Conservation (phyloP, 305 asterid genomes). For the Vinca major region DNA sequence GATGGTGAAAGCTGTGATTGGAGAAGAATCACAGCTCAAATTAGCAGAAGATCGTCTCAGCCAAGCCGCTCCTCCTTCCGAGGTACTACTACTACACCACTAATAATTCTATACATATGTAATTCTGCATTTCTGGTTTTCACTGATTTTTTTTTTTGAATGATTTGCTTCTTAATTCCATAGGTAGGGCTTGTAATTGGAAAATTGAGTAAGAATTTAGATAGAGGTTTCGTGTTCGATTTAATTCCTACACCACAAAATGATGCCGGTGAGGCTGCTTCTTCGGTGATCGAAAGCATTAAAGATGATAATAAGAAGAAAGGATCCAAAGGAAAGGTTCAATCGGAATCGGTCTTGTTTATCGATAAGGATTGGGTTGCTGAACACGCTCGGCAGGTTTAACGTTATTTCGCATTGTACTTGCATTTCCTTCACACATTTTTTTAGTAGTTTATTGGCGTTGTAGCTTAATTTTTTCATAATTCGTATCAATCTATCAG, state of each 20-base stretch:
- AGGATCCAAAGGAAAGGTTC: conserved; percentile 53
- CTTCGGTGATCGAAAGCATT: conserved; percentile 43
- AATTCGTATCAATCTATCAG: not conserved
- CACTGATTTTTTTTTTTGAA: not conserved
- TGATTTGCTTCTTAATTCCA: not conserved
- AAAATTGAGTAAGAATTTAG: conserved; percentile 57
- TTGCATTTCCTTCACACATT: not conserved
- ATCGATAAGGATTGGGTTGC: conserved; percentile 81
- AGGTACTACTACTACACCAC: conserved; percentile 30
- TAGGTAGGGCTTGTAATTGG: conserved; percentile 91
- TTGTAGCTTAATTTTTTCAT: not conserved
- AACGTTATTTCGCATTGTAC: not conserved
- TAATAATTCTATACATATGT: not conserved
- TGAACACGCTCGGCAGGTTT: conserved; percentile 95
- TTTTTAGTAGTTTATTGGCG: not conserved
- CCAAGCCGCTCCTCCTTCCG: conserved; percentile 44
- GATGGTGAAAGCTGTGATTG: conserved; percentile 79
- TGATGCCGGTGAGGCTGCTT: conserved; percentile 68
- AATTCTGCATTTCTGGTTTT: not conserved
- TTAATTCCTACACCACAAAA: conserved; percentile 80
- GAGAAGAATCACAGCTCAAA: conserved; percentile 69
- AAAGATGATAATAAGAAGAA: conserved; percentile 54
- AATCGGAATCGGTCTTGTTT: conserved; percentile 41
- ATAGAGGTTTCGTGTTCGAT: conserved; percentile 69
- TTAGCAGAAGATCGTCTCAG: conserved; percentile 67